Evolutionary conservation across 345 rosid species (phyloP).

Genomic region (Barbarea vulgaris): DNA sequence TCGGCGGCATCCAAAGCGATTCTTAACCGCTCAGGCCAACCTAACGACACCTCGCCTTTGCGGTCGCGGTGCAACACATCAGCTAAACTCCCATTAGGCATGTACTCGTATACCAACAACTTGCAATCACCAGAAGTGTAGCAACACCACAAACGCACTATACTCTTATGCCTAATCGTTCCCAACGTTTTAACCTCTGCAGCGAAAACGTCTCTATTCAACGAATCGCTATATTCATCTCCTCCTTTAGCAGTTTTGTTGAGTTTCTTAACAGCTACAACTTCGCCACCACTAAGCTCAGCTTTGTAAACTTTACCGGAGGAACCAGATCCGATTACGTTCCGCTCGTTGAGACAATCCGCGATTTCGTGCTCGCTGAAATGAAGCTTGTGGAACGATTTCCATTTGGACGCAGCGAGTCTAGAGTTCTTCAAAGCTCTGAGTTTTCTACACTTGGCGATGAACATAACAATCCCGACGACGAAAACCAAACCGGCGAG

Average conservation of each 20-base stretch:
- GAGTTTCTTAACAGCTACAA: constrained; percentile 88
- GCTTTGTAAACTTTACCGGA: constrained; percentile 88
- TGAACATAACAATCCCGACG: constrained; percentile 66
- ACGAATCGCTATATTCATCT: constrained; percentile 34
- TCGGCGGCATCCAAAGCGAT: constrained; percentile 87
- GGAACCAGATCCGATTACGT: constrained; percentile 79
- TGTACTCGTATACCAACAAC: constrained; percentile 86
- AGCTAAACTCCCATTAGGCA: constrained; percentile 91
- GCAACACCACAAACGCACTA: constrained; percentile 89
- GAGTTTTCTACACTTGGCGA: constrained; percentile 51
- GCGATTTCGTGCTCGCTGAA: constrained; percentile 71
- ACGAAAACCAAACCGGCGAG: constrained; percentile 59
- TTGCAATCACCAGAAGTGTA: constrained; percentile 59
- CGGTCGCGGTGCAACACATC: constrained; percentile 56
- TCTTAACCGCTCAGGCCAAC: constrained; percentile 71
- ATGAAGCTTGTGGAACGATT: constrained; percentile 79
- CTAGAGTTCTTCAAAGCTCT: constrained; percentile 47
- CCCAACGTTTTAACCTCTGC: constrained; percentile 85
- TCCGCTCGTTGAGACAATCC: constrained; percentile 62
- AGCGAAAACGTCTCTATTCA: constrained; percentile 50
- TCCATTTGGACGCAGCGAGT: constrained; percentile 62
- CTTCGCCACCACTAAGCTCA: constrained; percentile 63
- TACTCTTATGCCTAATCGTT: constrained; percentile 86
- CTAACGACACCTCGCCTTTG: constrained; percentile 55
- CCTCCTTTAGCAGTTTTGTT: constrained; percentile 46